phyloP scores from a whole-genome alignment of 257 asterid species.

The Jacaranda mimosifolia region DNA sequence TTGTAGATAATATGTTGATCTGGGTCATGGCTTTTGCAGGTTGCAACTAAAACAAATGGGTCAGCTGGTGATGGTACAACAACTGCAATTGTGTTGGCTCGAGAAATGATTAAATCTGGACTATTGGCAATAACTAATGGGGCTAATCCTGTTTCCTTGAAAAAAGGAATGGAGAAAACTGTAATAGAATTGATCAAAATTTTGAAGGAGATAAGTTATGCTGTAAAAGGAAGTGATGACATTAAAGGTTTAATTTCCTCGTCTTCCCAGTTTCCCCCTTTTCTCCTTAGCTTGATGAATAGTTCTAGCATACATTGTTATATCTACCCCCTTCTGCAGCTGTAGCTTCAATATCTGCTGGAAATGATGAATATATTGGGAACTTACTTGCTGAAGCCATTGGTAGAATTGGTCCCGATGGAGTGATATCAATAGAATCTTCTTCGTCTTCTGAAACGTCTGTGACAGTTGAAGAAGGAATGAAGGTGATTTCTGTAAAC shows the following conservation, averaged over 20 bases:
- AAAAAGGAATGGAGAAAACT: constrained; percentile 88
- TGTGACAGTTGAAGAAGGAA: constrained; percentile 90
- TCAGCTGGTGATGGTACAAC: constrained; percentile 97
- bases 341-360: constrained; percentile 93
- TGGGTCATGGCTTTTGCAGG: constrained; percentile 54
- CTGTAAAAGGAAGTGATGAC: constrained; percentile 72
- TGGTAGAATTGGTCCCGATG: constrained; percentile 90
- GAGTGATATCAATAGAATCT: constrained; percentile 79
- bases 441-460: constrained; percentile 85
- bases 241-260: constrained; percentile 63
- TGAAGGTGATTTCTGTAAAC: constrained; percentile 72
- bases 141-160: constrained; percentile 81
- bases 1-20: constrained; percentile 30
- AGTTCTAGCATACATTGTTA: neutral
- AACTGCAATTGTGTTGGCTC: constrained; percentile 90
- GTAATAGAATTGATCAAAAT: constrained; percentile 62
- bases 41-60: constrained; percentile 82
- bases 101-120: constrained; percentile 86
- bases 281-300: constrained; percentile 4
- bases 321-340: constrained; percentile 57
- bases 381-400: constrained; percentile 85
- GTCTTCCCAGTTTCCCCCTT: neutral
- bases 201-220: constrained; percentile 68
- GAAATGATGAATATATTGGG: constrained; percentile 90
- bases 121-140: constrained; percentile 84